Percentiles rank a stretch among this genome's conserved stretches.
Conservation (phyloP, 345 rosid genomes). For the Triadica sebifera region DNA sequence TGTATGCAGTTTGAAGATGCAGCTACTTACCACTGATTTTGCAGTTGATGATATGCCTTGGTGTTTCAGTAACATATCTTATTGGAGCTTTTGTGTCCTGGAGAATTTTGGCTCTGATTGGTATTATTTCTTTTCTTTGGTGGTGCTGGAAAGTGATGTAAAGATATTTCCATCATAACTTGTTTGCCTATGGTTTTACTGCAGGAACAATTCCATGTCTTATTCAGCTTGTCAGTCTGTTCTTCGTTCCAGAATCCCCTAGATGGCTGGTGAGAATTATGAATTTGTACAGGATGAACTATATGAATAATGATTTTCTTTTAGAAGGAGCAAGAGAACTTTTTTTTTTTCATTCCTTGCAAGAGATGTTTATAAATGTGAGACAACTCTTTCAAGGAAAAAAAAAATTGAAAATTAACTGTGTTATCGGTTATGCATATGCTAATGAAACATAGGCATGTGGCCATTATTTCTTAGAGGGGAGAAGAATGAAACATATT, state of each 20-base stretch:
- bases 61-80: slow-evolving; percentile 59
- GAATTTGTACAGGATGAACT: not conserved
- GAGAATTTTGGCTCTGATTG: slow-evolving; percentile 62
- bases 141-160: not conserved
- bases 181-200: slow-evolving; percentile 8
- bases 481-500: not conserved
- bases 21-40: slow-evolving; percentile 10
- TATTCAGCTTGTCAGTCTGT: slow-evolving; percentile 35
- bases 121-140: slow-evolving; percentile 31
- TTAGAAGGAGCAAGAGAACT: not conserved
- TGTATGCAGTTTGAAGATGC: not conserved
- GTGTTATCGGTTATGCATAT: not conserved
- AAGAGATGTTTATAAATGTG: not conserved
- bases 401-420: not conserved
- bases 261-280: slow-evolving; percentile 60
- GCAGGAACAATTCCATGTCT: slow-evolving; percentile 44
- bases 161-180: slow-evolving; percentile 7
- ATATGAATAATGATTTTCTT: not conserved
- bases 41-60: slow-evolving; percentile 76
- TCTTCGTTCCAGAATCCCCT: slow-evolving; percentile 56
- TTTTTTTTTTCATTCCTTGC: too few species aligned
- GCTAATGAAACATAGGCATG: not conserved
- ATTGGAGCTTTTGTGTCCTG: slow-evolving; percentile 65
- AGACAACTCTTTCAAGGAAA: not conserved
- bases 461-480: not conserved